A percentile compares a stretch with the other conserved stretches of the same genome.
These are phyloP conservation scores for Harrya chromipes DNA, from an alignment of 768 basidiomycete genomes.

Conservation along the genomic window DNA sequence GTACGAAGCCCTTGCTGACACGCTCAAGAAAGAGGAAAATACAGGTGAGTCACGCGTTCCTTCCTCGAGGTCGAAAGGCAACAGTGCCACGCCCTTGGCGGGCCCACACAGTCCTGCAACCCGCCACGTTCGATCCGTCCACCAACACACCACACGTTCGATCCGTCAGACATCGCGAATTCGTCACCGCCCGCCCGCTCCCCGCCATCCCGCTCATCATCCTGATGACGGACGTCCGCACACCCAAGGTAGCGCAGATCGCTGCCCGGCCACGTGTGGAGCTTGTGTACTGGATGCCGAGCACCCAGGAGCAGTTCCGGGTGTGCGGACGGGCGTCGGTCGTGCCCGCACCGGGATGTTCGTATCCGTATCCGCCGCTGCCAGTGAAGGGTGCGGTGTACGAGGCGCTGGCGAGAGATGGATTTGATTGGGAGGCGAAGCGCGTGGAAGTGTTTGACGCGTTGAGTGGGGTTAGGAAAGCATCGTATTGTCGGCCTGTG, in stretches of 20 bases:
- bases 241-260: conserved; percentile 64
- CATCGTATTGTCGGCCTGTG: conserved; percentile 65
- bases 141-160: conserved; percentile 56
- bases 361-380: conserved; percentile 14
- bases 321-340: conserved; percentile 55
- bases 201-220: conserved; percentile 60
- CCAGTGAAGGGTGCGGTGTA: conserved; percentile 21
- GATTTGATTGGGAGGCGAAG: conserved; percentile 58
- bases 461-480: conserved; percentile 62
- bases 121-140: conserved; percentile 34
- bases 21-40: conserved; percentile 35
- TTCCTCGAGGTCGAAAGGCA: neutral
- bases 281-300: conserved; percentile 71
- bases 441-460: conserved; percentile 56
- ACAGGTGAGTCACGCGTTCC: conserved; percentile 28
- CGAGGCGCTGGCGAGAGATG: conserved; percentile 36
- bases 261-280: conserved; percentile 46
- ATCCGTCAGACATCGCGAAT: conserved; percentile 57
- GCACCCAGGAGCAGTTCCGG: conserved; percentile 70
- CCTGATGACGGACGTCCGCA: conserved; percentile 68
- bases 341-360: conserved; percentile 48
- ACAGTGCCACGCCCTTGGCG: neutral
- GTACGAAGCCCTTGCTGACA: conserved; percentile 44
- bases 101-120: conserved; percentile 48
- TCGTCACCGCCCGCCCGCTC: conserved; percentile 42